Base-by-base conservation (phyloP, 345 rosid species). In the Cardamine chenopodiifolia region DNA sequence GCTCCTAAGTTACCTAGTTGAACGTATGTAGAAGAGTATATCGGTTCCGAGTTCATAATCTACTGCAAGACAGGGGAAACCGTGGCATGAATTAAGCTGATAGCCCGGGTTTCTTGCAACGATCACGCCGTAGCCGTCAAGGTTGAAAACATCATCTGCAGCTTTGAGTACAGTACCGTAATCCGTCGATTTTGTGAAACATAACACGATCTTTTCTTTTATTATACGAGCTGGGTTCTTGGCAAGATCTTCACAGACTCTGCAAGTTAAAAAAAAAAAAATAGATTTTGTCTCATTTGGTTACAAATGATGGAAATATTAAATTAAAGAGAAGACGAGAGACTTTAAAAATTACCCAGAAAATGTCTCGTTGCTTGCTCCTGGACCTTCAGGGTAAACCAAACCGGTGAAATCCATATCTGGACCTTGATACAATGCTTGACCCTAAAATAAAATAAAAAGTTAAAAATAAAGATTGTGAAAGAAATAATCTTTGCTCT, bases 21-120 rank as follows among this genome's bases (percentile, higher is more conserved):
- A 79, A 9, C 93, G 90, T 68, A 88, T 75, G 79, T 88, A 88
- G 37, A 68, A 81, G 18, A 87, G 83, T 72, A 90, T 86, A 65
- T 61, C 85, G 10, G 90, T 86, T 67, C 96, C 92, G 18, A 81
- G 75, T 82, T 86, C 93, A 4, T 83, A 86, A 79, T 88, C 90
- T 18, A 88, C 88, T 74, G 83, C 85, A 2, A 86, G 35, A 40
- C 89, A 88, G 0, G 96, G 93, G 73, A 88, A 84, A 35, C 74
- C 78, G 13, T 63, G 67, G 3, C 88, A 88, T 0, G 85, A 84
- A 42, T 47, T 71, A 57, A 85, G 67, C 42, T 71, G 81, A 73
- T 90, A 77, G 0, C 73, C 80, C 0, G 86, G 90, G 20, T 84
- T 82, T 74, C 83, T 85, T 8, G 89, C 93, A 70, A 84, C 74